Base-by-base conservation (phyloP, 305 asterid species). In the Fraxinus paxiana region DNA sequence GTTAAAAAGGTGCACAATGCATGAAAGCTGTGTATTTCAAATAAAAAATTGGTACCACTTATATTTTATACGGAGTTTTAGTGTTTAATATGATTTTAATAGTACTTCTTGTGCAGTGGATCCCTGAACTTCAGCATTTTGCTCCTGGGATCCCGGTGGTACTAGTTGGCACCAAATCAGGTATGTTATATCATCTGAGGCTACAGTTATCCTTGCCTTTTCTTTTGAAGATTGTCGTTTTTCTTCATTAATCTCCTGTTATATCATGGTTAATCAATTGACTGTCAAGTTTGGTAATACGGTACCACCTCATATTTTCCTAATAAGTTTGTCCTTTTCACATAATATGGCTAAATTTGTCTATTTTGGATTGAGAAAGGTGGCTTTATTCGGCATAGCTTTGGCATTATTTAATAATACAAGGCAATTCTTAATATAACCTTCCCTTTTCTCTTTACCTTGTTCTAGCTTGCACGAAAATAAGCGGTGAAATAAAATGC, bases 111-210 rank as follows among this genome's bases (percentile, higher is more conserved):
- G 79, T 63, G 85, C 97, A 95, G 99, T 95, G 99, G 98, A 95
- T 95, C 85, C 99, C 99, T 38, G 98, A 95, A 86, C 98, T 95
- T 84, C 94, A 93, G 88, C 99, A 95, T 85, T 92, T 88, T 86
- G 94, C 98, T 74, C 98, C 99, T 10, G 98, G 98, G 71, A 89
- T 85, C 37, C 99, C 99, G 0, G 88, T 95, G 31, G 94, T 95
- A 75, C 90, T 95, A 37, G 99, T 90, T 56, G 98, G 98, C 84
- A 95, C 99, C 76, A 95, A 95, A 88, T 91, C 90, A 78, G 99
- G 99, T 95, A 89, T 59, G 89, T 80, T 51, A 56, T 76, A 41
- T 71, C 33, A 8, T 72, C 63, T 6, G 79, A 73, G 20, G 38
- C 73, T 67, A 24, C 22, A 20, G 73, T n/a, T 3, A 28, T 80